phyloP scores from a whole-genome alignment of 768 basidiomycete genomes.

The Kwoniella heveanensis region DNA sequence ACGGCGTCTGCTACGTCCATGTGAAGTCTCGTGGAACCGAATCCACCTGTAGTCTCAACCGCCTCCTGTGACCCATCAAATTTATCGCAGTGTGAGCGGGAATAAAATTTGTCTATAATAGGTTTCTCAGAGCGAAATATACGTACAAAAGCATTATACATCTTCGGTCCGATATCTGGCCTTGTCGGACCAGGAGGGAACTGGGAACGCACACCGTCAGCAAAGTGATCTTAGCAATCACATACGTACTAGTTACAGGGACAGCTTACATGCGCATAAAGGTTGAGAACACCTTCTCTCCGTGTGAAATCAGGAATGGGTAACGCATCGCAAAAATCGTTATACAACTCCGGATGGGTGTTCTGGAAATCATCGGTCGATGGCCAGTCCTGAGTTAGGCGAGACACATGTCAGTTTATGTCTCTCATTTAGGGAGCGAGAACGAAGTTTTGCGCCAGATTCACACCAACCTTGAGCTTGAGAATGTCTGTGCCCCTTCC shows the following conservation, averaged over 20 bases:
- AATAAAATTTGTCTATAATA: background rate
- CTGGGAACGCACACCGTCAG: conserved; percentile 9
- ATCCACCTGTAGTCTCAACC: conserved; percentile 25
- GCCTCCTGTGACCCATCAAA: too few species aligned
- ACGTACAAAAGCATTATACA: conserved; percentile 80
- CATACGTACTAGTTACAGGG: conserved; percentile 56
- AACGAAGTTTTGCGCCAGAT: too few species aligned
- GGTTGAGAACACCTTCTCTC: conserved; percentile 82
- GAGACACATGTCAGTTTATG: background rate
- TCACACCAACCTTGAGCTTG: conserved; percentile 77
- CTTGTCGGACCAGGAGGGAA: conserved; percentile 36
- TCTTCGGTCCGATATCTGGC: conserved; percentile 71
- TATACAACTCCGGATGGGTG: conserved; percentile 79
- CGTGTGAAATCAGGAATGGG: conserved; percentile 89
- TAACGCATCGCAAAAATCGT: conserved; percentile 78
- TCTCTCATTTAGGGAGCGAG: background rate
- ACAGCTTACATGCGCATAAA: conserved; percentile 75
- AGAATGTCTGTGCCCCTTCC: conserved; percentile 59
- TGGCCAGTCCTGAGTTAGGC: conserved; percentile 79
- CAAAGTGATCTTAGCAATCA: background rate
- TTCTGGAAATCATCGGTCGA: conserved; percentile 79
- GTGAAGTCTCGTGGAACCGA: conserved; percentile 69
- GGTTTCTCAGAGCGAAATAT: background rate
- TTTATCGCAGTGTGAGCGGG: too few species aligned
- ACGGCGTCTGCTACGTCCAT: conserved; percentile 93